These are phyloP conservation scores for Tinospora cordifolia DNA, from an alignment of 164 flowering plant species.

Conservation along the genomic window DNA sequence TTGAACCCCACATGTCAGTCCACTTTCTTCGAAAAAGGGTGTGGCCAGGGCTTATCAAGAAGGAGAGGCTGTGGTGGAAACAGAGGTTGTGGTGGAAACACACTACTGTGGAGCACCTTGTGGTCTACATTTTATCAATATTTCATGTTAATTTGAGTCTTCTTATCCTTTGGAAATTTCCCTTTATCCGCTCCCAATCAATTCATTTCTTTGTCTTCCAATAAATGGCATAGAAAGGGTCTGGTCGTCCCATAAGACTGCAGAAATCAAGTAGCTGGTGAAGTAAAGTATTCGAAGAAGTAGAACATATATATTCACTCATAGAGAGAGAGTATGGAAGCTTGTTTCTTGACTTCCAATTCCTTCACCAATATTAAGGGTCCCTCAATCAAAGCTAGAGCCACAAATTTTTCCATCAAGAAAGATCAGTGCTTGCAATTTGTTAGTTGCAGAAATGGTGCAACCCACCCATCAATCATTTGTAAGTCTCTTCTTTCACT, in stretches of 20 bases:
- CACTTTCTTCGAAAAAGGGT: background rate
- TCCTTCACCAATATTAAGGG: conserved; percentile 33
- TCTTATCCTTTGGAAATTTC: background rate
- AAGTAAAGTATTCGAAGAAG: background rate
- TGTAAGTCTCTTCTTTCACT: conserved; percentile 34
- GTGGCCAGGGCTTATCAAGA: background rate
- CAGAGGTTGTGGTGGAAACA: conserved; percentile 4
- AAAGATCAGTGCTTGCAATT: conserved; percentile 5
- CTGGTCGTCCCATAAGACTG: too few relatives aligned
- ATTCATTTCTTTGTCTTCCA: background rate
- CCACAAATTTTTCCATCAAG: conserved; percentile 13
- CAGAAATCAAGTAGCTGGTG: background rate
- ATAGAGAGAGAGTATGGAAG: conserved; percentile 40
- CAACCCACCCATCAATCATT: conserved; percentile 20
- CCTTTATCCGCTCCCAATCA: background rate
- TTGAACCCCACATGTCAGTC: background rate
- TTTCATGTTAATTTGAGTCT: background rate
- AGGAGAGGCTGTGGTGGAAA: conserved; percentile 4
- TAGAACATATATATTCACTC: too few relatives aligned
- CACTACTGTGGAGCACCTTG: background rate
- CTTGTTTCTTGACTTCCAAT: conserved; percentile 47
- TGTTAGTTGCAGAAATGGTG: conserved; percentile 19
- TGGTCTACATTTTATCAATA: background rate
- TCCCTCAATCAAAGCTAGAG: conserved; percentile 29
- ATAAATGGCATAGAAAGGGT: background rate